A percentile compares a stretch with the other conserved stretches of the same genome.
These are phyloP conservation scores for Castanea crenata DNA, from an alignment of 306 rosid genomes.

Conservation along the genomic window DNA sequence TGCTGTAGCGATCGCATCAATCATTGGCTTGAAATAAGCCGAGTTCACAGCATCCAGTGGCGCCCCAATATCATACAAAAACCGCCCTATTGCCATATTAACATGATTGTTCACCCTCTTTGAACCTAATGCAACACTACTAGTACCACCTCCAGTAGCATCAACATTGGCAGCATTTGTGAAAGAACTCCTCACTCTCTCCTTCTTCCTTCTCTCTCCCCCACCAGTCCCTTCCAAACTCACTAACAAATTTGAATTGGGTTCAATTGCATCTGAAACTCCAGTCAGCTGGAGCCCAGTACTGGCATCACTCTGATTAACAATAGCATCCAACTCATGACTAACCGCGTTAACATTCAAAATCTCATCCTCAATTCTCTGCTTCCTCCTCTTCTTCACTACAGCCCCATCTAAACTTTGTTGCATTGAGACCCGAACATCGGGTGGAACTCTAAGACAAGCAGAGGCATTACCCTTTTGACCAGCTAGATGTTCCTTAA, in stretches of 20 bases:
- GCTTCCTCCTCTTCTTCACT: constrained; percentile 79
- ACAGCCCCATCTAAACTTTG: constrained; percentile 81
- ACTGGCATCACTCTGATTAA: constrained; percentile 45
- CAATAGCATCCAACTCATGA: constrained; percentile 31
- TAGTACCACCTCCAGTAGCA: constrained; percentile 26
- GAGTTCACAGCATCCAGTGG: constrained; percentile 79
- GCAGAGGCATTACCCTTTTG: constrained; percentile 90
- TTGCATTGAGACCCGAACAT: constrained; percentile 71
- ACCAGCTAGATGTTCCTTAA: constrained; percentile 92
- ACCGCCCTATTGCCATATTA: constrained; percentile 79
- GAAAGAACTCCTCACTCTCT: constrained; percentile 46
- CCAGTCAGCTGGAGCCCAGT: constrained; percentile 39
- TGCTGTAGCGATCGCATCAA: constrained; percentile 71
- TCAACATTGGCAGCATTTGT: constrained; percentile 36
- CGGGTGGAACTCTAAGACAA: constrained; percentile 67
- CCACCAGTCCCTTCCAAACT: constrained; percentile 46
- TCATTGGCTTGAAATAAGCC: constrained; percentile 71
- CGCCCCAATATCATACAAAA: constrained; percentile 86
- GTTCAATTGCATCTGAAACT: constrained; percentile 37
- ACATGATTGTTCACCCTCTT: constrained; percentile 40
- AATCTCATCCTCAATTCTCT: constrained; percentile 78
- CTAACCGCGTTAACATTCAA: constrained; percentile 45
- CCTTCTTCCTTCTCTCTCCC: constrained; percentile 64
- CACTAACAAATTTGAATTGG: constrained; percentile 31
- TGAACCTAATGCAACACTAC: constrained; percentile 31